These are phyloP conservation scores for Colletotrichum sp. DNA, from an alignment of 2,329 filamentous ascomycete species.

Conservation along the genomic window DNA sequence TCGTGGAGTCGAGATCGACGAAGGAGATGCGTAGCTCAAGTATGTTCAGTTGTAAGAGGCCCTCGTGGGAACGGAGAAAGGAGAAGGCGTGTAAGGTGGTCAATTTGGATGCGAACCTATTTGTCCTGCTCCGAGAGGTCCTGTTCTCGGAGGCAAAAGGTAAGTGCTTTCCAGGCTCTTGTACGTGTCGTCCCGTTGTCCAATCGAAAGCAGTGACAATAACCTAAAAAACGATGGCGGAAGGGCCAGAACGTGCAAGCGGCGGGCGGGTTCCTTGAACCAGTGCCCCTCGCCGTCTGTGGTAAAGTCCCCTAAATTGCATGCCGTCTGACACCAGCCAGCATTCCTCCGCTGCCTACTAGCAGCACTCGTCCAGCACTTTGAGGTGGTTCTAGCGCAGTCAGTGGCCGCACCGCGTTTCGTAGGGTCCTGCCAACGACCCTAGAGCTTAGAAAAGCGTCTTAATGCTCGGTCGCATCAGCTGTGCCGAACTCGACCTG, in stretches of 20 bases:
- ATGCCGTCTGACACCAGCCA: not conserved
- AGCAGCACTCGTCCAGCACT: not conserved
- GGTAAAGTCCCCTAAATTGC: not conserved
- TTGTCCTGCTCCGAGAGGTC: not conserved
- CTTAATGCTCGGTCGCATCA: not conserved
- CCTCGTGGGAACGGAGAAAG: not conserved
- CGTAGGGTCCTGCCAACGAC: not conserved
- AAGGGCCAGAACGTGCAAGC: not conserved
- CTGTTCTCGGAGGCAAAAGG: not conserved
- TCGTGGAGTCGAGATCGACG: not conserved
- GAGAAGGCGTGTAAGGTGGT: not conserved
- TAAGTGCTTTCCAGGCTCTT: not conserved
- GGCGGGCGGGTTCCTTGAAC: not conserved
- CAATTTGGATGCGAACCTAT: not conserved
- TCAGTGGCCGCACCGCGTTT: not conserved
- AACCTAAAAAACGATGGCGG: not conserved
- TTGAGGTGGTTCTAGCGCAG: not conserved
- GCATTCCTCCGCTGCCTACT: not conserved
- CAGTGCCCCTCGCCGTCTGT: not conserved
- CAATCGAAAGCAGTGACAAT: constrained; percentile 10
- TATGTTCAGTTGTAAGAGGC: not conserved
- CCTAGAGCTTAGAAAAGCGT: not conserved
- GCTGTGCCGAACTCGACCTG: not conserved
- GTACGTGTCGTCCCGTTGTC: constrained; percentile 14
- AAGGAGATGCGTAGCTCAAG: not conserved